A percentile compares a stretch with the other conserved stretches of the same genome.
Evolutionary conservation across 306 rosid genomes (phyloP).

Genomic region (Carpinus viminea): DNA sequence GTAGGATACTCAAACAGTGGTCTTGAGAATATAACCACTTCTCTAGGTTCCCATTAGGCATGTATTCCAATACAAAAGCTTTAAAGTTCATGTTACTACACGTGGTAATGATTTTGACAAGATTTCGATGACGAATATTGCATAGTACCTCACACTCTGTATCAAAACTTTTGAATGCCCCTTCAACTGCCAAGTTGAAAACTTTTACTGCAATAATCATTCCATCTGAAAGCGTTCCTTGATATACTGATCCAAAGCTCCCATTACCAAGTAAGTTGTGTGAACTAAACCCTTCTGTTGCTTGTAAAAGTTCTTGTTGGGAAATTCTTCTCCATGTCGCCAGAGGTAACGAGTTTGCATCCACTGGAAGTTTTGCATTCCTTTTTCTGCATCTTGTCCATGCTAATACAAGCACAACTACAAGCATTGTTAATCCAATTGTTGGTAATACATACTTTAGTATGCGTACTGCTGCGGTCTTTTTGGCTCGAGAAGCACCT

Average conservation of each 20-base stretch:
- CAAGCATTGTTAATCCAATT: conserved; percentile 12
- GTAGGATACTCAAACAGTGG: conserved; percentile 15
- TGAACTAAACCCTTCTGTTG: conserved; percentile 23
- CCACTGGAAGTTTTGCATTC: neutral
- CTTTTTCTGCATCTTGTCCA: neutral
- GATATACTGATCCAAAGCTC: conserved; percentile 26
- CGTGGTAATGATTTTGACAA: conserved; percentile 17
- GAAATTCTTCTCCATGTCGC: conserved; percentile 20
- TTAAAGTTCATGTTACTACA: conserved; percentile 27
- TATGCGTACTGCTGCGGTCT: neutral
- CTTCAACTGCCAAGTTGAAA: conserved; percentile 13
- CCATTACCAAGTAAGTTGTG: conserved; percentile 25
- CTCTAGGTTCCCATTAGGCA: conserved; percentile 31
- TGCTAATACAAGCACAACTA: neutral
- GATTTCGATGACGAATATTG: conserved; percentile 30
- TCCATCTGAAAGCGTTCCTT: conserved; percentile 28
- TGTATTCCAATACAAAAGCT: conserved; percentile 28
- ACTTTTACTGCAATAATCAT: conserved; percentile 27
- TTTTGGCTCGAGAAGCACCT: neutral
- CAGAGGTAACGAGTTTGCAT: neutral
- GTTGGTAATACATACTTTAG: conserved; percentile 21
- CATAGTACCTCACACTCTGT: conserved; percentile 24
- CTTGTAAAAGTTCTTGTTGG: conserved; percentile 25
- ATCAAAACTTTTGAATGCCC: conserved; percentile 6
- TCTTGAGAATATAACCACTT: conserved; percentile 30